Base-by-base conservation (phyloP, 306 rosid species). In the Cucurbita ficifolia region DNA sequence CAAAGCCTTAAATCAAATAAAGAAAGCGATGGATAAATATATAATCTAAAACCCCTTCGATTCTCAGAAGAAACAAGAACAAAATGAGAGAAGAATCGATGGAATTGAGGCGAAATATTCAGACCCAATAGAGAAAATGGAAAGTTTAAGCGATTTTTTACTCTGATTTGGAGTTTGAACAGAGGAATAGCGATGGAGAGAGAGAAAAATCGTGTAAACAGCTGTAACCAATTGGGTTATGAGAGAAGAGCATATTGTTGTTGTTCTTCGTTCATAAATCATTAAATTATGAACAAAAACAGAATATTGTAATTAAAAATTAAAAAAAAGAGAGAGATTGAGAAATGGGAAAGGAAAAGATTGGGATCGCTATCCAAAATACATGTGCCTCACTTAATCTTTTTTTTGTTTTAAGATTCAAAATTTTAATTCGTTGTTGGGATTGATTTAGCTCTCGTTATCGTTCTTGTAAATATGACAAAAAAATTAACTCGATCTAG, bases 361-460 rank as follows among this genome's bases (percentile, higher is more conserved):
- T 45, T 45, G 6, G 6, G 38, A 67, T 67, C 11, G 55, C 73
- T 45, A 67, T 67, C 73, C 39, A 45, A 12, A 45, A 22, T 67
- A 68, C 73, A 48, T 69, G 73, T 69, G 73, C 43, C 57, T 48
- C 43, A 69, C 73, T 48, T 69, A 57, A 69, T 69, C 73, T 4
- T 40, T 5, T 17, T 10, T 42, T 40, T 62, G 1, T 35, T 11
- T 29, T 45, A 8, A 45, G 11, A 45, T 3, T 45, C 3, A 7
- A 45, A 45, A 3, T 45, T 45, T 2, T 8, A 12, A 45, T 3
- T 9, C 10, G 49, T 8, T 8, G 49, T 45, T 9, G 2, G 11
- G 11, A 45, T 8, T 2, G 33, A 29, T 29, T 29, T 29, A 29
- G 3, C 33, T 29, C 33, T 29, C 33, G 33, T 29, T 29, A 29